These are phyloP conservation scores for Stemphylium lycopersici DNA, from an alignment of 2,329 filamentous ascomycete species.

Conservation along the genomic window DNA sequence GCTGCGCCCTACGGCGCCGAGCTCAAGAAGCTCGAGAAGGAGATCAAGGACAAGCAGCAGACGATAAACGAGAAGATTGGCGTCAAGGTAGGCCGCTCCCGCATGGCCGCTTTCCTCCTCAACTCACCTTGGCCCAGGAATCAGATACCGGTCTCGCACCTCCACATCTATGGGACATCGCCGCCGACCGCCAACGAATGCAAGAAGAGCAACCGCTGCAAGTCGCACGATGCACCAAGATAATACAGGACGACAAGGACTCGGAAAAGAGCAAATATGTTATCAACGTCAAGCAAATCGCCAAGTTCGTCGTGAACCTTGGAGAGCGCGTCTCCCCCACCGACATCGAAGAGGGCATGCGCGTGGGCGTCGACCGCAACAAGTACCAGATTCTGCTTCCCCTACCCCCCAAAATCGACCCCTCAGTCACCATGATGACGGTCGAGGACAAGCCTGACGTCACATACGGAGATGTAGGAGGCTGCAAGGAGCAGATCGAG, in stretches of 20 bases:
- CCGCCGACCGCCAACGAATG: conserved; percentile 98
- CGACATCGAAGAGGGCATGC: conserved; percentile 99
- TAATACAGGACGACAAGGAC: conserved; percentile 96
- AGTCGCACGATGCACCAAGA: conserved; percentile 98
- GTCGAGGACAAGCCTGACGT: conserved; percentile 99
- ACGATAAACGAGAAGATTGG: conserved; percentile 99
- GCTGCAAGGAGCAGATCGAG: conserved; percentile 99
- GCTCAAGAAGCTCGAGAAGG: conserved; percentile 96
- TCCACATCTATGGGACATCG: conserved; percentile 98
- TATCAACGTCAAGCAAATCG: conserved; percentile 99
- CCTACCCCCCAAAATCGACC: conserved; percentile 96
- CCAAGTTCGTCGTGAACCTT: conserved; percentile 98
- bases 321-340: conserved; percentile 96
- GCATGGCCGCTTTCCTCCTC: background rate
- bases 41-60: conserved; percentile 98
- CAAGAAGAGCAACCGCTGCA: conserved; percentile 96
- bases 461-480: conserved; percentile 97
- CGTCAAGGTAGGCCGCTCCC: conserved; percentile 27
- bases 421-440: conserved; percentile 99
- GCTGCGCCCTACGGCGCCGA: conserved; percentile 92
- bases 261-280: conserved; percentile 99
- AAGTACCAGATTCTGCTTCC: conserved; percentile 99
- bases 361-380: conserved; percentile 95
- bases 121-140: conserved; percentile 65
- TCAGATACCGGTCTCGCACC: conserved; percentile 98